Evolutionary conservation across 2,329 filamentous ascomycete species (phyloP), one percentile per base, ranked within the genome.

Genomic region (Penicillium sp.): DNA sequence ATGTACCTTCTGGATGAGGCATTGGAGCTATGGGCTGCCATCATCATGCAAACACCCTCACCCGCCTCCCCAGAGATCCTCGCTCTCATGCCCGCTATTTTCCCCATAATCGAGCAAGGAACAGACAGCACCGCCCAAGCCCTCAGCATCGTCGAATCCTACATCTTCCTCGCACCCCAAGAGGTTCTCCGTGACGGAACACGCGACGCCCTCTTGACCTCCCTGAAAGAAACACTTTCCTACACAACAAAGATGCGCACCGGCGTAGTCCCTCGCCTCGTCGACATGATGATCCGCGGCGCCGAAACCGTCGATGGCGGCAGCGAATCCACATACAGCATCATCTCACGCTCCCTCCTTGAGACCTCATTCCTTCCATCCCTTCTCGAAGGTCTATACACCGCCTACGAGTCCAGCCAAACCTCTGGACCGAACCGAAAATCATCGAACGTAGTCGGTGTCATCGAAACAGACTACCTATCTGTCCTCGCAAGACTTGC

Each of bases 1-100:
- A 78, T 93, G 2, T 95, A 96, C 68, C 84, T 99, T 11, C 85
- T 96, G 13, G 95, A 98, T 60, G 95, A 99, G 72, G 91, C 92
- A 0, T 80, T 98, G 14, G 93, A 97, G 55, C 83, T 99, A 3
- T 98, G 93, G 93, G 83, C 84, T 33, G 85, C 89, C 2, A 86
- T 97, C 11, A 75, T 93, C 37, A 80, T 81, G 61, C 86, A 91
- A 67, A 88, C 87, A 57, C 81, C 83, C 8, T 77, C 85, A 13
- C 87, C 89, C 0, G 77, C 75, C 14, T 81, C 85, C 1, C 76
- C 81, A 0, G 85, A 87, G 14, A 76, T 93, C n/a, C 72, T 89
- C 4, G 78, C 80, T 3, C 80, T 93, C 35, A 81, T 86, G 2
- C 82, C 85, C n/a, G 76, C 82, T 46, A 81, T 85, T 1, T 83